Percentiles rank a stretch among this genome's conserved stretches.
These are phyloP conservation scores for Leptomonas seymouri DNA, from an alignment of 208 protist genomes.

Conservation along the genomic window DNA sequence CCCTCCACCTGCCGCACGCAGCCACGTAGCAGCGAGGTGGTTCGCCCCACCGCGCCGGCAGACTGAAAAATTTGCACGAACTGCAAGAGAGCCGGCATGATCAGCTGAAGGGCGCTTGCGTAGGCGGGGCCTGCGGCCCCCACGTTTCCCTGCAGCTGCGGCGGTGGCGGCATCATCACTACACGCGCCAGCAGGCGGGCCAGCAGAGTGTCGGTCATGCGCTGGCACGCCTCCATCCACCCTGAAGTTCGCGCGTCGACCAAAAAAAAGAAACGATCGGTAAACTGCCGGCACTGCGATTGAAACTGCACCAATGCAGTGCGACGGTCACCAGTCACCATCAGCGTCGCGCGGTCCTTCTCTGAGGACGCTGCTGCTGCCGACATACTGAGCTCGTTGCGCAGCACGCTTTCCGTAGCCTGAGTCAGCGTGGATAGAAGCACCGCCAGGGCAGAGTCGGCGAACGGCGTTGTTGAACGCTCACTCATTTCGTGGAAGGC, in stretches of 20 bases:
- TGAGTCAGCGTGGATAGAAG: constrained; percentile 43
- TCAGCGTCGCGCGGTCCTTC: neutral
- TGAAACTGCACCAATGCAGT: constrained; percentile 31
- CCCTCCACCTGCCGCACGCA: constrained; percentile 36
- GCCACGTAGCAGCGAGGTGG: constrained; percentile 28
- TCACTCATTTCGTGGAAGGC: constrained; percentile 41
- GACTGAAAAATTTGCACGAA: constrained; percentile 31
- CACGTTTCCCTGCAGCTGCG: constrained; percentile 8
- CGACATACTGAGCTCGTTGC: constrained; percentile 18
- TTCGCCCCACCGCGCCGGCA: constrained; percentile 20
- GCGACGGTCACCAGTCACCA: constrained; percentile 17
- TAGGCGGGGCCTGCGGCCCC: constrained; percentile 21
- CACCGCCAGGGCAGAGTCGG: constrained; percentile 37
- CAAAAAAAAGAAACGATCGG: constrained; percentile 44
- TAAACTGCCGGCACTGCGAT: constrained; percentile 39
- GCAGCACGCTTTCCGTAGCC: constrained; percentile 26
- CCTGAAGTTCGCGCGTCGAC: constrained; percentile 39
- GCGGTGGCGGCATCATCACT: constrained; percentile 17
- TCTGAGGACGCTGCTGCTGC: constrained; percentile 3
- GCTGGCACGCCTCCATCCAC: constrained; percentile 34
- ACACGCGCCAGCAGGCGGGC: constrained; percentile 29
- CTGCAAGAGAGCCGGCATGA: constrained; percentile 34
- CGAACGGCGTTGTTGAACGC: constrained; percentile 45
- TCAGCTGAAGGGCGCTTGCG: constrained; percentile 29
- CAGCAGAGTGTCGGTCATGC: constrained; percentile 26